A percentile compares a stretch with the other conserved stretches of the same genome.
Evolutionary conservation across 2,329 filamentous ascomycete genomes (phyloP).

Genomic region (Lachnellula occidentalis): DNA sequence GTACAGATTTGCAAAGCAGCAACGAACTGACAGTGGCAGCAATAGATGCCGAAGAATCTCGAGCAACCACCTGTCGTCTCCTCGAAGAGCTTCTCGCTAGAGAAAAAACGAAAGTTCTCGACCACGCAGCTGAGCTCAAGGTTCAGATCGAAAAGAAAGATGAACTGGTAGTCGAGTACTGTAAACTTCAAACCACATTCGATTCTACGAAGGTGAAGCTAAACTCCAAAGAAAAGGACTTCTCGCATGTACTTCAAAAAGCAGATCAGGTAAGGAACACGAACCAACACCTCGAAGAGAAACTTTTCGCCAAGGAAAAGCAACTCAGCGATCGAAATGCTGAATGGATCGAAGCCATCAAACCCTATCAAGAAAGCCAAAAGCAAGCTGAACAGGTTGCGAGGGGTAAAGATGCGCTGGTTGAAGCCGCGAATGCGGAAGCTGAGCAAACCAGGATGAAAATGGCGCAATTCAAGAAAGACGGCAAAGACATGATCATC

Average conservation of each 20-base stretch:
- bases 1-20: too few relatives aligned
- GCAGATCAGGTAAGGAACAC: neutral
- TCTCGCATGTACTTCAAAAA: neutral
- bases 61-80: too few relatives aligned
- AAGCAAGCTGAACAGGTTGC: neutral
- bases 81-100: too few relatives aligned
- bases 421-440: neutral
- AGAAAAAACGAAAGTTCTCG: too few relatives aligned
- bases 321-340: neutral
- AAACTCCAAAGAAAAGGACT: neutral
- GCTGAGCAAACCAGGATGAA: neutral
- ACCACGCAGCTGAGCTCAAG: too few relatives aligned
- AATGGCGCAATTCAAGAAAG: neutral
- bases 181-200: neutral
- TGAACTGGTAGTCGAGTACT: too few relatives aligned
- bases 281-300: neutral
- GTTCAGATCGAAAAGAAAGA: too few relatives aligned
- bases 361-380: neutral
- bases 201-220: neutral
- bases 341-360: neutral
- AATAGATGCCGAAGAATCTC: too few relatives aligned
- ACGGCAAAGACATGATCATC: neutral
- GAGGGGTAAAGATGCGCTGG: neutral
- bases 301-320: neutral
- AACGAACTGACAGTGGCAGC: too few relatives aligned